Conservation (phyloP, 2,329 filamentous ascomycete species). For the Alternaria triticina region DNA sequence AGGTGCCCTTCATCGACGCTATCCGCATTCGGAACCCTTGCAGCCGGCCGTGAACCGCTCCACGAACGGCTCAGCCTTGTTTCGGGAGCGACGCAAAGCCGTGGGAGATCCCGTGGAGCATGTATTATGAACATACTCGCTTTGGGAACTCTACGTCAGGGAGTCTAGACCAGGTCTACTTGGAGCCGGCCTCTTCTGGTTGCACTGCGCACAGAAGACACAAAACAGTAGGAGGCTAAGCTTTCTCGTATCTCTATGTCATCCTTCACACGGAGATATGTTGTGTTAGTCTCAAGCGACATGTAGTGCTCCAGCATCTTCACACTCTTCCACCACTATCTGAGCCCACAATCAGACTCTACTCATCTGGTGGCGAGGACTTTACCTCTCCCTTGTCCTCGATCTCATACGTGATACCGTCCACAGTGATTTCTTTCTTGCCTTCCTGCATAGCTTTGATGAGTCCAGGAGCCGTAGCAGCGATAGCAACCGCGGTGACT, state of each 20-base stretch:
- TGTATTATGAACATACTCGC: neutral
- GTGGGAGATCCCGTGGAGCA: neutral
- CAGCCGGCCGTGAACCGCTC: constrained; percentile 6
- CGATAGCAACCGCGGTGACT: constrained; percentile 5
- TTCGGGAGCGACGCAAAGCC: constrained; percentile 3
- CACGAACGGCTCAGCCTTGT: constrained; percentile 17
- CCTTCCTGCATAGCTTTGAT: neutral
- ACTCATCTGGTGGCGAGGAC: neutral
- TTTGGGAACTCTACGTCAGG: neutral
- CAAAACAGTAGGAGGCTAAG: neutral
- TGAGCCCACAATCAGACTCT: neutral
- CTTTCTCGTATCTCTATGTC: neutral
- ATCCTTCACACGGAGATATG: neutral
- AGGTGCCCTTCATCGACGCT: neutral
- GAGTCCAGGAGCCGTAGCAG: constrained; percentile 4
- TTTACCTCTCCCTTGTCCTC: neutral
- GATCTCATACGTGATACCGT: neutral
- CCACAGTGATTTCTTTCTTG: neutral
- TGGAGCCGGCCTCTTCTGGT: neutral
- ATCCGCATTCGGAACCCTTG: neutral
- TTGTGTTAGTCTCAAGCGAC: neutral
- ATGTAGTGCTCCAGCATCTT: neutral
- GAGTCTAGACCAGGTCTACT: neutral
- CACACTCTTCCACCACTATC: neutral
- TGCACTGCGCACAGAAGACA: neutral